Conservation (phyloP, 441 rosid species). For the Kokia cookei region DNA sequence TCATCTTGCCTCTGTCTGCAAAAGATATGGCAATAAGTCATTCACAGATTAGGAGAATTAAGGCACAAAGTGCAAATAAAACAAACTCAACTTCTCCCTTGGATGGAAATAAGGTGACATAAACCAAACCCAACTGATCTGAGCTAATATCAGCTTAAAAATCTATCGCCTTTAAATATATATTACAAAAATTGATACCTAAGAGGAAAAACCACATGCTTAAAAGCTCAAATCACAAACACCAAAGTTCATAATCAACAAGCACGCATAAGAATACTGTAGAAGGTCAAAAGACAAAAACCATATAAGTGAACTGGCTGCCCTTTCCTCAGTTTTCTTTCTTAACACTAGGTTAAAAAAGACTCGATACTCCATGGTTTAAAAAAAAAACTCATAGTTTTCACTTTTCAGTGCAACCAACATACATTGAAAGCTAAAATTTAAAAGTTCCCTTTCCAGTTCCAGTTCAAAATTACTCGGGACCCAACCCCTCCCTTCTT, state of each 20-base stretch:
- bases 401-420: background rate
- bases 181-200: background rate
- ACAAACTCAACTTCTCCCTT: background rate
- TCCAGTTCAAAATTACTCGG: background rate
- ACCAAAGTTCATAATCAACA: background rate
- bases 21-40: slow-evolving; percentile 7
- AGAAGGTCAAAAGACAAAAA: background rate
- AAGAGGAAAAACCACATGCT: background rate
- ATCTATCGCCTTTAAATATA: background rate
- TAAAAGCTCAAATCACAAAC: background rate
- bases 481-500: background rate
- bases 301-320: background rate
- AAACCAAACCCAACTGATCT: background rate
- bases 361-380: background rate
- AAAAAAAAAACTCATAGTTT: background rate
- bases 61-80: background rate
- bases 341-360: background rate
- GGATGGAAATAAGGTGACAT: background rate
- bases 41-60: background rate
- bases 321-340: background rate
- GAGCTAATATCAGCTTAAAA: background rate
- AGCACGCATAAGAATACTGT: background rate
- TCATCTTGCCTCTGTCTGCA: slow-evolving; percentile 93
- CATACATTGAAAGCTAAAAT: background rate
- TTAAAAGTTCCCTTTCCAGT: background rate